Evolutionary conservation across 805 yeast species (phyloP), one percentile per base, ranked within the genome.

Genomic region (Jamesozyma gamospora): DNA sequence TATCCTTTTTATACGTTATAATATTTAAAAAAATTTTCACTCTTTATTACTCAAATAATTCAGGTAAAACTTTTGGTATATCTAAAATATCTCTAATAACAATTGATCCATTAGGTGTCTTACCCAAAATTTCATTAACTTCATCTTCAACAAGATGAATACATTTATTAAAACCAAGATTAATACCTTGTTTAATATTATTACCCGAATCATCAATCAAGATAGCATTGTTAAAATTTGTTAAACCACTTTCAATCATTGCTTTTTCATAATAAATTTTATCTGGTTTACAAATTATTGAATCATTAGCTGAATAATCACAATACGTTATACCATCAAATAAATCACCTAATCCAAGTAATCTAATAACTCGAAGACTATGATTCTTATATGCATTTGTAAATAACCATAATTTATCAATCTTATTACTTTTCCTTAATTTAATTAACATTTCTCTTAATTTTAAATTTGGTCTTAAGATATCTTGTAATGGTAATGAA

Each of bases 371-470:
- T 37, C 96, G 68, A 35, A 78, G 53, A 0, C 90, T 97, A 60
- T 88, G 97, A 53, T 76, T 85, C 54, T 79, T 78, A 64, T 87
- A 88, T 2, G 97, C 96, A 58, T 88, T 88, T 4, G 97, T 88
- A 53, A 85, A 81, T 32, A 90, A 69, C 97, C 97, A 88, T 46
- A 88, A 65, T 52, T 78, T 69, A 49, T 77, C 79, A 42, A 79
- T 75, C 45, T 78, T 72, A 3, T 71, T 64, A 11, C 58, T 49
- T 13, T 43, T 21, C 43, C 49, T 60, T 35, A 82, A 45, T 3
- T 60, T 47, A 8, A 70, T 37, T 34, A 82, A 60, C 68, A 74
- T 58, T 16, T 68, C 56, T 43, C 86, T 66, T 41, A 79, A 62
- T 32, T 63, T 55, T 5, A 58, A 60, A 49, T 79, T 75, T 34